Evolutionary conservation across 2,329 filamentous ascomycete species (phyloP).

Genomic region (Apiospora pterosperma): DNA sequence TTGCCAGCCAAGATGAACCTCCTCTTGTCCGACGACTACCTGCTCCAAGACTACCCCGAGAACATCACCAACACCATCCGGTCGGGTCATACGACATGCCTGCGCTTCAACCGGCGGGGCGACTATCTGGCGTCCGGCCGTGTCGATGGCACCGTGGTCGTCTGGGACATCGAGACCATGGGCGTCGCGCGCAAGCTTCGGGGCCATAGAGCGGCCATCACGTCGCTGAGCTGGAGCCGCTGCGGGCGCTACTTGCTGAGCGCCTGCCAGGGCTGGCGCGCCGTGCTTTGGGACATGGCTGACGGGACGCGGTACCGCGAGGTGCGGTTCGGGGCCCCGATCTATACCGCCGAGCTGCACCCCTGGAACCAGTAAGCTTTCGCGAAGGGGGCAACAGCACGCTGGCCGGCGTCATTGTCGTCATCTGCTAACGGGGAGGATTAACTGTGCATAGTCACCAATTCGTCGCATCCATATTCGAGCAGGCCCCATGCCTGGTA

Average conservation of each 20-base stretch:
- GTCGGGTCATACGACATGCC: conserved; percentile 60
- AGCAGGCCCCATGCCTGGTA: conserved; percentile 86
- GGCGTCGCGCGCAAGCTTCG: conserved; percentile 91
- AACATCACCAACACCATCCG: conserved; percentile 84
- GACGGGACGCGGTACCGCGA: conserved; percentile 70
- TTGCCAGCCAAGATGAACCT: conserved; percentile 48
- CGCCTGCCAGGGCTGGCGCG: conserved; percentile 94
- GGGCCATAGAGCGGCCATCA: conserved; percentile 90
- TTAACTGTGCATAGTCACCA: conserved; percentile 52
- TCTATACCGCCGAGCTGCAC: conserved; percentile 94
- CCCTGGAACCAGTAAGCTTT: conserved; percentile 77
- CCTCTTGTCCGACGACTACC: conserved; percentile 58
- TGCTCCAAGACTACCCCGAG: conserved; percentile 82
- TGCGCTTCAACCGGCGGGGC: conserved; percentile 89
- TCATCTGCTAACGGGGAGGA: background rate
- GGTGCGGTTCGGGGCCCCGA: conserved; percentile 86
- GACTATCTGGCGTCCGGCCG: conserved; percentile 93
- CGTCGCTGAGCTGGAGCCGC: conserved; percentile 91
- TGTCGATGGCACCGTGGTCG: conserved; percentile 89
- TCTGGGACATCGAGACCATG: conserved; percentile 97
- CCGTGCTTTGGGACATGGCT: conserved; percentile 87
- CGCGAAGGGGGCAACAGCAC: background rate
- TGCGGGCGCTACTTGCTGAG: conserved; percentile 89
- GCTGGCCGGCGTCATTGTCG: background rate
- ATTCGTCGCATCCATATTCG: conserved; percentile 89